phyloP scores from a whole-genome alignment of 371 early-diverging fungal genomes.

The Syncephalastrum racemosum region DNA sequence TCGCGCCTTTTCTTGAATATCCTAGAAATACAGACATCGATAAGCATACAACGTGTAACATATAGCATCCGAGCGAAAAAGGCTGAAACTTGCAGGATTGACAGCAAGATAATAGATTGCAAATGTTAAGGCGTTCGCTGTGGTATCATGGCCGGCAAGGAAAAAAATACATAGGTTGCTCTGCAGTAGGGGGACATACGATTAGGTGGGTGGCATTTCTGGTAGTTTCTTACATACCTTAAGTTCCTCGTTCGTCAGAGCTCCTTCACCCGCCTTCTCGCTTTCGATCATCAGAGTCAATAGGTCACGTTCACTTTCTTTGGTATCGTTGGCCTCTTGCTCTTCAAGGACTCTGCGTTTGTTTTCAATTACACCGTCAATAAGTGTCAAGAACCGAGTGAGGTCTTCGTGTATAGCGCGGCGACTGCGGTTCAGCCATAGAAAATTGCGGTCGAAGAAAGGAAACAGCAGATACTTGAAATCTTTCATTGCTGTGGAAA shows the following conservation, averaged over 20 bases:
- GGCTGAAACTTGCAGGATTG: neutral
- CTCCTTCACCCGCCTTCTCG: slow-evolving; percentile 28
- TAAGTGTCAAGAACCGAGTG: slow-evolving; percentile 12
- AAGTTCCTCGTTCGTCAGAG: slow-evolving; percentile 37
- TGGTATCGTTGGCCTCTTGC: slow-evolving; percentile 11
- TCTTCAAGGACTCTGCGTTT: slow-evolving; percentile 27
- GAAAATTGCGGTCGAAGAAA: slow-evolving; percentile 33
- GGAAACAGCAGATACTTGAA: slow-evolving; percentile 51
- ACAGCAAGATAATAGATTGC: slow-evolving; percentile 22
- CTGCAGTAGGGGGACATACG: slow-evolving; percentile 8
- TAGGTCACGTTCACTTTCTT: slow-evolving; percentile 50
- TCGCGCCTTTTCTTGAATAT: slow-evolving; percentile 22
- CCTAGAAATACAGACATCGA: neutral
- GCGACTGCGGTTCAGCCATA: slow-evolving; percentile 15
- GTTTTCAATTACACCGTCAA: slow-evolving; percentile 31
- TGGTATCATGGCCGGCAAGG: slow-evolving; percentile 45
- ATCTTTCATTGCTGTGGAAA: slow-evolving; percentile 20
- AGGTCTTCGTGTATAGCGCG: slow-evolving; percentile 18
- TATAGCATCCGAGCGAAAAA: too few species aligned
- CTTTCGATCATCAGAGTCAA: slow-evolving; percentile 57
- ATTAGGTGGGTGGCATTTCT: slow-evolving; percentile 7
- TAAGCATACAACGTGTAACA: neutral
- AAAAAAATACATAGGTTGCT: slow-evolving; percentile 30
- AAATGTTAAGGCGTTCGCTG: slow-evolving; percentile 28
- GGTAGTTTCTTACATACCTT: slow-evolving; percentile 25